Evolutionary conservation across 1,139 yeast genomes (phyloP), one percentile per base, ranked within the genome.

Genomic region (Sugiyamaella grinbergsii): DNA sequence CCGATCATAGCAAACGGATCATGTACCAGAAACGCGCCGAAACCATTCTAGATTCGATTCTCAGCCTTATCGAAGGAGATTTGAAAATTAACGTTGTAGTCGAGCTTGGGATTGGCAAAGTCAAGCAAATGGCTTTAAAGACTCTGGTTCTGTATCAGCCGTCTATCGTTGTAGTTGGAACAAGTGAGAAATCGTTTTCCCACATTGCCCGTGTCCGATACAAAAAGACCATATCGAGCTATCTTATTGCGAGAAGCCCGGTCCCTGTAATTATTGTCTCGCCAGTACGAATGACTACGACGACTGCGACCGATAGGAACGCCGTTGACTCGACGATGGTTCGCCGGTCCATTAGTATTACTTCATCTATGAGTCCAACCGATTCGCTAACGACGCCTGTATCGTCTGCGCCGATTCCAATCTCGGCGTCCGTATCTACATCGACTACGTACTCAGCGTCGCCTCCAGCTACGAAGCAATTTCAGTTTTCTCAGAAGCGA

Each of bases 211-310:
- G 60, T 6, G 51, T 58, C 54, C 53, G 59, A 22, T 59, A 60
- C 53, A 60, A 55, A 24, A 60, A 55, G 39, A 53, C 61, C 20
- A 47, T 63, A 16, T 54, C 65, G 18, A 59, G 58, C 38, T 63
- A 62, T 52, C 53, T 63, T 15, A 54, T 62, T 34, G 61, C 62
- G 24, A 59, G 59, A 39, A 54, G 61, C 22, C 63, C 64, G 0
- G 64, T 63, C 4, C 67, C 67, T 1, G 65, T 63, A 19, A 56
- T 63, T 22, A 59, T 63, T 15, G 60, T 59, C 11, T 52, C 61
- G 4, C 56, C 58, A 10, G 33, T 49, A n/a, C 33, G 47, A 16
- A 47, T 51, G 51, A 40, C 46, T 15, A 24, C 42, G 11, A 36
- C 31, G 15, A 44, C 36, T 22, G n/a, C n/a, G n/a, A 36, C 23